Evolutionary conservation across 768 basidiomycete species (phyloP).

Genomic region (Macrolepiota fuliginosa): DNA sequence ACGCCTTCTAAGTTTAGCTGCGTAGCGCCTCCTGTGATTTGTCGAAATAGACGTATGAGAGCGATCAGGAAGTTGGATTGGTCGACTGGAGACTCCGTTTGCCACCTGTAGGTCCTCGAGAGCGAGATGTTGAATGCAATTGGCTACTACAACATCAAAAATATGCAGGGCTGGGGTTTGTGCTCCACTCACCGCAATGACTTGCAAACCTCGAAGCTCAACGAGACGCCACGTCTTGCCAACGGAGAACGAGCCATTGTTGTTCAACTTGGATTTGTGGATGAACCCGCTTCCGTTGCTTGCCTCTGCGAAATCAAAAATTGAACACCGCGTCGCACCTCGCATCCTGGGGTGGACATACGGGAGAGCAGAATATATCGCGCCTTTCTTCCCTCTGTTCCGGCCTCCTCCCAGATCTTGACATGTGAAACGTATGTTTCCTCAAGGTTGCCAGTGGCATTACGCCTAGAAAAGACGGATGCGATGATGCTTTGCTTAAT

Average conservation of each 20-base stretch:
- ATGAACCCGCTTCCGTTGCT: constrained; percentile 65
- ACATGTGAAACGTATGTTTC: constrained; percentile 86
- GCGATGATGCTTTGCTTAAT: constrained; percentile 71
- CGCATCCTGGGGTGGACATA: constrained; percentile 38
- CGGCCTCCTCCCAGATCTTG: constrained; percentile 91
- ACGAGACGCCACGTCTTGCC: constrained; percentile 93
- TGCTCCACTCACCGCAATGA: constrained; percentile 59
- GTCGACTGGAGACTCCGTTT: constrained; percentile 72
- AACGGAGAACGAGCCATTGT: constrained; percentile 92
- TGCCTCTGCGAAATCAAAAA: constrained; percentile 42
- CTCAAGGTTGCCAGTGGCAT: constrained; percentile 58
- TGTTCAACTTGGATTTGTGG: constrained; percentile 96
- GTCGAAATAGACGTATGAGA: constrained; percentile 59
- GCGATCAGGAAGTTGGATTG: constrained; percentile 72
- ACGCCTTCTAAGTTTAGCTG: constrained; percentile 61
- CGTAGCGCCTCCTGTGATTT: constrained; percentile 38
- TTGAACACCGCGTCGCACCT: not conserved
- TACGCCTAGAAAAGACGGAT: constrained; percentile 79
- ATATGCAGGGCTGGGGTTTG: not conserved
- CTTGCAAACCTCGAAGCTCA: constrained; percentile 80
- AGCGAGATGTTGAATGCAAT: constrained; percentile 77
- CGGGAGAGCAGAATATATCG: constrained; percentile 90
- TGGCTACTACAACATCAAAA: constrained; percentile 39
- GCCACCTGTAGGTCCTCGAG: constrained; percentile 89
- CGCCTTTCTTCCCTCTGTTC: constrained; percentile 72